Conservation (phyloP, 176 grass and related monocot species). For the Oryza brachyantha region DNA sequence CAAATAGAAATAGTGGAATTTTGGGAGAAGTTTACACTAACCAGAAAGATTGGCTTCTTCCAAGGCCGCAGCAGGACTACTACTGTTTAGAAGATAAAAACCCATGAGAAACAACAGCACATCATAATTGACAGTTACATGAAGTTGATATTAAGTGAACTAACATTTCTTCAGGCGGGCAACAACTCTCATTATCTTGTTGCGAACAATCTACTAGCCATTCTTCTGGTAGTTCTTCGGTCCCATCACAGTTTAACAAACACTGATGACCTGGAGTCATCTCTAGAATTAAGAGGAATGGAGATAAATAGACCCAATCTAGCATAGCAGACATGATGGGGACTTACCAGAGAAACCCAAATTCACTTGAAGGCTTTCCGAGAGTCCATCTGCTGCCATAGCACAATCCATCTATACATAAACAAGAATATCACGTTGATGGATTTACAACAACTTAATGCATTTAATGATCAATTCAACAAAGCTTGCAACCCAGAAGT, state of each 20-base stretch:
- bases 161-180: slow-evolving; percentile 60
- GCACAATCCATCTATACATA: slow-evolving; percentile 50
- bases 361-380: slow-evolving; percentile 55
- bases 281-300: slow-evolving; percentile 31
- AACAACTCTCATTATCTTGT: slow-evolving; percentile 51
- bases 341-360: slow-evolving; percentile 60
- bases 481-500: background rate
- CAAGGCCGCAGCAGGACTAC: slow-evolving; percentile 34
- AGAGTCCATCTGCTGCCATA: slow-evolving; percentile 62
- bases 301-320: background rate
- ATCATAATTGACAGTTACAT: background rate
- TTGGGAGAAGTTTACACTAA: slow-evolving; percentile 34
- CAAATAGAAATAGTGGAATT: background rate
- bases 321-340: slow-evolving; percentile 14
- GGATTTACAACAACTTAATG: slow-evolving; percentile 9
- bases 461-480: background rate
- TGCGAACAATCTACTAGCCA: slow-evolving; percentile 75
- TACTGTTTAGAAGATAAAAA: slow-evolving; percentile 48
- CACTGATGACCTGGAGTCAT: slow-evolving; percentile 51
- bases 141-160: background rate
- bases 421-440: slow-evolving; percentile 15
- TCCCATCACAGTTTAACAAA: slow-evolving; percentile 55
- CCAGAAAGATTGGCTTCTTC: slow-evolving; percentile 41
- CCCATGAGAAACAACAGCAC: slow-evolving; percentile 9
- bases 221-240: slow-evolving; percentile 69